A percentile compares a stretch with the other conserved stretches of the same genome.
phyloP scores from a whole-genome alignment of 106 monocot genomes.

The Apostasia ramifera region DNA sequence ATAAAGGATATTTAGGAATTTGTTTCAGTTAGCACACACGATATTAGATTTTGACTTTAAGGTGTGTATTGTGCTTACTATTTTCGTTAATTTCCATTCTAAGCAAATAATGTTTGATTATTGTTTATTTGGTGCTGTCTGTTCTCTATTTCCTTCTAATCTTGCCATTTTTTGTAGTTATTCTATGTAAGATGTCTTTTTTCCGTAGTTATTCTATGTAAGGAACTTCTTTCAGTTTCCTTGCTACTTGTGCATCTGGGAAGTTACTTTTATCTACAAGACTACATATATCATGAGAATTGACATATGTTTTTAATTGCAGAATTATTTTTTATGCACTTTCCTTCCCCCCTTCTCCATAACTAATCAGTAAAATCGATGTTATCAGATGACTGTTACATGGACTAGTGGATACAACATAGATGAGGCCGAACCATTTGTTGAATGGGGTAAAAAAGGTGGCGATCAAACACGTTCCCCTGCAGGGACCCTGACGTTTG shows the following conservation, averaged over 20 bases:
- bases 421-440: constrained; percentile 73
- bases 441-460: constrained; percentile 63
- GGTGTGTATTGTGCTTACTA: not conserved
- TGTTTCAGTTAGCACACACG: not conserved
- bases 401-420: constrained; percentile 98
- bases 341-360: not conserved
- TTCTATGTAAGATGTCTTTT: no score
- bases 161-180: no score
- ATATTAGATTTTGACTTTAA: not conserved
- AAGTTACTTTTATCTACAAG: no score
- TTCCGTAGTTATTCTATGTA: no score
- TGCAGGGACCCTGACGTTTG: constrained; percentile 83
- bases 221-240: no score
- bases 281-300: no score
- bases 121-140: no score
- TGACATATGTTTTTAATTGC: no score
- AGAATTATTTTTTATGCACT: not conserved
- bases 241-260: no score
- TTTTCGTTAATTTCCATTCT: no score
- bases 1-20: not conserved
- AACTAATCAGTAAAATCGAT: constrained; percentile 5
- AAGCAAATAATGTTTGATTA: no score
- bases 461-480: constrained; percentile 41
- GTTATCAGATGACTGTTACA: constrained; percentile 81
- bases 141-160: no score